Conservation (phyloP, 2,329 filamentous ascomycete genomes). For the Fusarium sp. region DNA sequence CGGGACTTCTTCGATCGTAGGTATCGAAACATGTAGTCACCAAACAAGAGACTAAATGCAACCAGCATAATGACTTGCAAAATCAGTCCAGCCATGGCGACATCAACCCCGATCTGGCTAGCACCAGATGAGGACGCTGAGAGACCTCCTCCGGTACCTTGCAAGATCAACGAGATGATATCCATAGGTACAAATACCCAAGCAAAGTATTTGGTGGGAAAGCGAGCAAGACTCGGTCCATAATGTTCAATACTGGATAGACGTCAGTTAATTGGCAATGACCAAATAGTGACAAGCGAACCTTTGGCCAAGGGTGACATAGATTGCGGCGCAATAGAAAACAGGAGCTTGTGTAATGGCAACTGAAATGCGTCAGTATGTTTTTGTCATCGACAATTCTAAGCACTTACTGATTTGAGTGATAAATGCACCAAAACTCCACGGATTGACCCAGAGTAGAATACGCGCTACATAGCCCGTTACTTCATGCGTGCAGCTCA, state of each 20-base stretch:
- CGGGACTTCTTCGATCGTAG: not conserved
- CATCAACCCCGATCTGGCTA: conserved; percentile 55
- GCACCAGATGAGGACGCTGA: conserved; percentile 47
- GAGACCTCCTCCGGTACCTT: conserved; percentile 61
- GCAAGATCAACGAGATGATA: conserved; percentile 59
- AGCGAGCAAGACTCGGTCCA: conserved; percentile 44
- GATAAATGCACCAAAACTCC: conserved; percentile 64
- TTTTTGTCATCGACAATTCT: fast-evolving
- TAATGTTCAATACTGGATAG: conserved; percentile 44
- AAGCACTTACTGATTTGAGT: conserved; percentile 59
- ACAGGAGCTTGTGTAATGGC: conserved; percentile 56
- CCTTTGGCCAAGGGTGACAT: conserved; percentile 35
- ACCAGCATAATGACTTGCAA: conserved; percentile 60
- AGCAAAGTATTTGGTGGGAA: conserved; percentile 46
- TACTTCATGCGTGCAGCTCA: conserved; percentile 63
- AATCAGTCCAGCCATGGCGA: conserved; percentile 59
- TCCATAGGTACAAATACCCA: conserved; percentile 58
- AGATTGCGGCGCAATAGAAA: conserved; percentile 50
- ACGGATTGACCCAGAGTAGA: conserved; percentile 63
- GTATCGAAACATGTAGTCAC: conserved; percentile 51
- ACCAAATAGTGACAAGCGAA: fast-evolving
- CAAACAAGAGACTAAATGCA: conserved; percentile 54
- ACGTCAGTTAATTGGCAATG: not conserved
- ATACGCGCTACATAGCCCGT: conserved; percentile 68
- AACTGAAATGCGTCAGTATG: not conserved